phyloP scores from a whole-genome alignment of 768 basidiomycete species.

The Leccinum aurantiacum region DNA sequence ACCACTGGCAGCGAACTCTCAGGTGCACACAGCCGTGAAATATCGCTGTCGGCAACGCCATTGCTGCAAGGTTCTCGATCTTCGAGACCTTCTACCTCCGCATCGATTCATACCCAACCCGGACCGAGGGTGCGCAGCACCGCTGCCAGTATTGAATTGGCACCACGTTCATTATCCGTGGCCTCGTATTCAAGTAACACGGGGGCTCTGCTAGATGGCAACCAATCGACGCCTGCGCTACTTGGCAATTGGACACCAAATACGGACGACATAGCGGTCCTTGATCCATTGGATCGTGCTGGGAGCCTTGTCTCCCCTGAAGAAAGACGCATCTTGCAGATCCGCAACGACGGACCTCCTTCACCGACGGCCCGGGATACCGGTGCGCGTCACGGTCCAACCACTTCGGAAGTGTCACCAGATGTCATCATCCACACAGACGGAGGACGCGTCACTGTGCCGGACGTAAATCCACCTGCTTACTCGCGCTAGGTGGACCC shows the following conservation, averaged over 20 bases:
- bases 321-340: constrained; percentile 30
- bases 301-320: constrained; percentile 22
- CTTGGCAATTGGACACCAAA: constrained; percentile 18
- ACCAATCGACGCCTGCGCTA: background rate
- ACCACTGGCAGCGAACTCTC: constrained; percentile 18
- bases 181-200: constrained; percentile 17
- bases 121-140: constrained; percentile 9
- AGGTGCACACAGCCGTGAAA: constrained; percentile 24
- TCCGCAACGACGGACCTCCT: constrained; percentile 25
- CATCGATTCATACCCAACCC: constrained; percentile 34
- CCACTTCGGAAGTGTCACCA: constrained; percentile 3
- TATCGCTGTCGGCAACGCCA: constrained; percentile 27
- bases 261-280: constrained; percentile 19
- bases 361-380: constrained; percentile 18
- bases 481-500: constrained; percentile 20
- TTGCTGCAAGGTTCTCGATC: constrained; percentile 21
- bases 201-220: constrained; percentile 6
- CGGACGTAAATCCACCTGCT: constrained; percentile 20
- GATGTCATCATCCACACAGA: constrained; percentile 29
- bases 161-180: constrained; percentile 24
- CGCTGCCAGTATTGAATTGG: constrained; percentile 6
- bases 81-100: constrained; percentile 46
- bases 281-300: constrained; percentile 18
- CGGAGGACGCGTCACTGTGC: constrained; percentile 18
- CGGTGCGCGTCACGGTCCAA: background rate